Percentiles rank a stretch among this genome's conserved stretches.
These are phyloP conservation scores for Aegilops longissima DNA, from an alignment of 176 grass and related monocot species.

Conservation along the genomic window DNA sequence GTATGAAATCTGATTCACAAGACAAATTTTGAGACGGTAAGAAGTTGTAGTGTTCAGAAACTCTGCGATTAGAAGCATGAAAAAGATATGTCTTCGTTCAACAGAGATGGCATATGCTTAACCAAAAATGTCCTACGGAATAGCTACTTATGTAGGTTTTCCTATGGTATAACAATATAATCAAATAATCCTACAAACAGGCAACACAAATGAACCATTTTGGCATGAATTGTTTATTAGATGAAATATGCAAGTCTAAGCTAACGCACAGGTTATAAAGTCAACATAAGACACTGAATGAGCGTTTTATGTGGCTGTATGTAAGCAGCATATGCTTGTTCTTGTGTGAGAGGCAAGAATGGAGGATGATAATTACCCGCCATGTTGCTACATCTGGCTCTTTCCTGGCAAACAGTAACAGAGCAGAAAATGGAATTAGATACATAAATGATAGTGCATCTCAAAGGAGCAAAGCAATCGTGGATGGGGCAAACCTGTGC, in stretches of 20 bases:
- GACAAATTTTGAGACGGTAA: not conserved
- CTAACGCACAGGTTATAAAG: not conserved
- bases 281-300: not conserved
- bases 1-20: constrained; percentile 64
- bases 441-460: not conserved
- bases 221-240: not conserved
- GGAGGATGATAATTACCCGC: constrained; percentile 59
- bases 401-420: constrained; percentile 54
- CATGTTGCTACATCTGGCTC: constrained; percentile 81
- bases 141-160: not conserved
- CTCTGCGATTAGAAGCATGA: not conserved
- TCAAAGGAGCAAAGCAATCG: not conserved
- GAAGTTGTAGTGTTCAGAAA: not conserved
- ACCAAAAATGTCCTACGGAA: not conserved
- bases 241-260: not conserved
- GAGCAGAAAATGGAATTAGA: not conserved
- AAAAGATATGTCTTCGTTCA: not conserved
- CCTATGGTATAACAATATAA: not conserved
- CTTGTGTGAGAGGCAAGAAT: not conserved
- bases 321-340: not conserved
- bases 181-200: not conserved
- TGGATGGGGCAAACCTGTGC: constrained; percentile 59
- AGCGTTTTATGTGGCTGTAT: constrained; percentile 2
- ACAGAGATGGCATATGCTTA: not conserved
- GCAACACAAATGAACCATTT: not conserved